Conservation (phyloP, 257 asterid genomes). For the Paulownia fortunei region DNA sequence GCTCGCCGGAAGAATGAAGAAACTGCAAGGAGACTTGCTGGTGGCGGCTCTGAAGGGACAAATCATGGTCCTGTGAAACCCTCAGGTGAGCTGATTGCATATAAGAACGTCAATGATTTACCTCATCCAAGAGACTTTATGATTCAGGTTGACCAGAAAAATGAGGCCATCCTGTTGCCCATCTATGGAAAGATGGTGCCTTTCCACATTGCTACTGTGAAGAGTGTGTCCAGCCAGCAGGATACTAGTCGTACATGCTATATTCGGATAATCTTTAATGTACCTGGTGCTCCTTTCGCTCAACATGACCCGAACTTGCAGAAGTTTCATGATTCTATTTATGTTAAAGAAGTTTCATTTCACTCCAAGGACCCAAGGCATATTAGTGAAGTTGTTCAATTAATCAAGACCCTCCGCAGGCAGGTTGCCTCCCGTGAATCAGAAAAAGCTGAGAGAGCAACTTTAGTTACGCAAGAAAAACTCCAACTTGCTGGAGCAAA, state of each 20-base stretch:
- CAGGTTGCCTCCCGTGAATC: constrained; percentile 50
- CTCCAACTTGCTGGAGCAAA: constrained; percentile 57
- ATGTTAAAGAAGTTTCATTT: constrained; percentile 57
- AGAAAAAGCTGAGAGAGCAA: constrained; percentile 71
- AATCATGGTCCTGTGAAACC: constrained; percentile 33
- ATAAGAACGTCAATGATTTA: constrained; percentile 58
- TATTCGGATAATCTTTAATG: constrained; percentile 60
- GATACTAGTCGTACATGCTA: constrained; percentile 63
- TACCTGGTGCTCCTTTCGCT: constrained; percentile 65
- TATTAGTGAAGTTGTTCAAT: constrained; percentile 61
- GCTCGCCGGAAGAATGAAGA: constrained; percentile 70
- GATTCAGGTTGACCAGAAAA: constrained; percentile 69
- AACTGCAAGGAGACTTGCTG: constrained; percentile 69
- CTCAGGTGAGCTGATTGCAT: constrained; percentile 55
- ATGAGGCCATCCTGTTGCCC: constrained; percentile 67
- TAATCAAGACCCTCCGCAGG: constrained; percentile 56
- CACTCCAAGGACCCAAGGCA: constrained; percentile 69
- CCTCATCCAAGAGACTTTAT: constrained; percentile 62
- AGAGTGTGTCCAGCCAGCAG: constrained; percentile 64
- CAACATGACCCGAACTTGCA: constrained; percentile 49
- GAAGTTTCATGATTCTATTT: constrained; percentile 53
- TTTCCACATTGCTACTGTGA: constrained; percentile 65
- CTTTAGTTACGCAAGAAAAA: constrained; percentile 60
- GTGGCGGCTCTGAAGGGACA: constrained; percentile 47
- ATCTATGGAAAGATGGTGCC: constrained; percentile 67